A percentile compares a stretch with the other conserved stretches of the same genome.
phyloP scores from a whole-genome alignment of 2,329 filamentous ascomycete genomes.

The Chaetomium sp. region DNA sequence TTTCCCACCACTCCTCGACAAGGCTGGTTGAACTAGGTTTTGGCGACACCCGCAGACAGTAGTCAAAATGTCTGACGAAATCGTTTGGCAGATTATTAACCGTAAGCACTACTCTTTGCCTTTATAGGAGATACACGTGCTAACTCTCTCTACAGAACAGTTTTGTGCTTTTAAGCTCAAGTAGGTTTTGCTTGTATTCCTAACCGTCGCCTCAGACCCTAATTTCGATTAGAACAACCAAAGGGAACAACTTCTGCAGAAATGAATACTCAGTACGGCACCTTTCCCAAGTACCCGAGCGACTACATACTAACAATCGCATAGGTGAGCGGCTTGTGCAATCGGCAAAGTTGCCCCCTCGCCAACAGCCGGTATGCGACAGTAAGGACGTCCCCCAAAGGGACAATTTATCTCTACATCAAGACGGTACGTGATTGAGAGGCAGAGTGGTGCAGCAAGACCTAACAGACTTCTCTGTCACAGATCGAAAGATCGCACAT shows the following conservation, averaged over 20 bases:
- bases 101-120: slow-evolving; percentile 40
- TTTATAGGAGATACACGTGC: slow-evolving; percentile 49
- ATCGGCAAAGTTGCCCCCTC: slow-evolving; percentile 80
- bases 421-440: slow-evolving; percentile 61
- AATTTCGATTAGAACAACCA: slow-evolving; percentile 53
- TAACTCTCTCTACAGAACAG: slow-evolving; percentile 59
- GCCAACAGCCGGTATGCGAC: slow-evolving; percentile 94
- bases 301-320: neutral
- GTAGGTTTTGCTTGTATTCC: slow-evolving; percentile 48
- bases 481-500: slow-evolving; percentile 79
- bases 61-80: slow-evolving; percentile 83
- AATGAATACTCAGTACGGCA: slow-evolving; percentile 74
- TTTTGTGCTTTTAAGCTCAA: slow-evolving; percentile 90
- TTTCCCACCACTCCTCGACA: neutral
- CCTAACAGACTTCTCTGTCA: slow-evolving; percentile 7
- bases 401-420: slow-evolving; percentile 91
- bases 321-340: slow-evolving; percentile 46
- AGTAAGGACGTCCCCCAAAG: slow-evolving; percentile 74
- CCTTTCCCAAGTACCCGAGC: neutral
- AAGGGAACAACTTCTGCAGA: slow-evolving; percentile 89
- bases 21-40: neutral
- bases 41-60: neutral
- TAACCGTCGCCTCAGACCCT: slow-evolving; percentile 5
- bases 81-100: slow-evolving; percentile 96
- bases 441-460: neutral